Base-by-base conservation (phyloP, 768 basidiomycete genomes). In the Hygrophorus russula region DNA sequence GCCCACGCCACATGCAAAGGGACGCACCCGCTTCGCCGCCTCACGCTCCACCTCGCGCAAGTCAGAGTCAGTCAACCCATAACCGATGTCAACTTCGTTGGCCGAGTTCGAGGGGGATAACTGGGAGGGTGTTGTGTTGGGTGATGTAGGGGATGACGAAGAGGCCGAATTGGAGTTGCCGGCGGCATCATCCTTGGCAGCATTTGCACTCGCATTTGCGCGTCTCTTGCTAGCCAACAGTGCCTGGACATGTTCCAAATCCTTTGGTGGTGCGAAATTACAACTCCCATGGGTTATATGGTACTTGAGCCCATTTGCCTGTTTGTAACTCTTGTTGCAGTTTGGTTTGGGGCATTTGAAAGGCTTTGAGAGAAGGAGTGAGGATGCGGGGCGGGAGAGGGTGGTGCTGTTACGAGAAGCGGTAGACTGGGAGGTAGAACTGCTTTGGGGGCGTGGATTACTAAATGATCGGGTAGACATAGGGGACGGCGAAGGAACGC, bases 321-420 rank as follows among this genome's bases (percentile, higher is more conserved):
- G 91, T 69, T 94, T 94, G 70, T 94, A 96, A 41, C 76, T 76
- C 71, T 97, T 97, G 67, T 87, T 90, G 69, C 92, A 97, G 50
- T 91, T 90, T 0, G 87, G 80, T 59, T 93, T 93, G 8, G 92
- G 92, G 68, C 92, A 97, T 37, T 78, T 73, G 76, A 91, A 93
- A 3, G 90, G 88, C 61, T 92, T 92, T 46, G 77, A 78, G 39
- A 84, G 64, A 31, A 86, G 61, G n/a, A 84, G 62, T 3, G 80
- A 76, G 0, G 79, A 66, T 11, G 74, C 65, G 49, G 49, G 70
- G 68, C 56, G 50, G 28, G 63, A 49, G 35, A 62, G 52, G 15
- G 53, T 50, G 9, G 47, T 35, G 33, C 45, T 47, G 3, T 40
- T 31, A 18, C 46, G 42, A 0, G 54, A 50, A 2, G 57, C 49